Conservation (phyloP, 1,139 yeast species). For the Taphrina deformans region DNA sequence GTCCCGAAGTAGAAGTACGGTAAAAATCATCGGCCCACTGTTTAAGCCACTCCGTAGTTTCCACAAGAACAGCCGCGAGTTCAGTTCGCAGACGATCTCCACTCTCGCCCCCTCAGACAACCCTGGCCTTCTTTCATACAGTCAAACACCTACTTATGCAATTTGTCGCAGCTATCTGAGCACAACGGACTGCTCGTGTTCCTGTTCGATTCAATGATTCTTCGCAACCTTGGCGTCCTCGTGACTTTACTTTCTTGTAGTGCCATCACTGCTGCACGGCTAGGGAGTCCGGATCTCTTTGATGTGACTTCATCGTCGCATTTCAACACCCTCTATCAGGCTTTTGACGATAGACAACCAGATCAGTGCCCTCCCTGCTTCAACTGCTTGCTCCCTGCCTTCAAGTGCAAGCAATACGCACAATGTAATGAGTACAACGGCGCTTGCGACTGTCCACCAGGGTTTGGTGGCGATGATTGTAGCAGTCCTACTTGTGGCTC, state of each 20-base stretch:
- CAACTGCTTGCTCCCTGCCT: conserved; percentile 89
- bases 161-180: no score
- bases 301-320: background rate
- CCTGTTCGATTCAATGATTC: background rate
- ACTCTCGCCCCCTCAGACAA: background rate
- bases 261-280: background rate
- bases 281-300: background rate
- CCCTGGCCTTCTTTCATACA: background rate
- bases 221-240: background rate
- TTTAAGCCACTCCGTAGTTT: no score
- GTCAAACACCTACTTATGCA: background rate
- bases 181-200: background rate
- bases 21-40: no score
- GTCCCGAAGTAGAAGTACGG: no score
- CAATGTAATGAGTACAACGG: conserved; percentile 84
- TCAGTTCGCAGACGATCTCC: background rate
- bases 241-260: background rate
- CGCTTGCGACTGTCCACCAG: conserved; percentile 85
- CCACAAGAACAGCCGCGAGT: no score
- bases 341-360: conserved; percentile 12
- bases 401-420: conserved; percentile 86
- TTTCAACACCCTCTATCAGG: background rate
- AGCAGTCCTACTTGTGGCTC: conserved; percentile 85
- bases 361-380: conserved; percentile 47
- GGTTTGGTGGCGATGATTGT: conserved; percentile 94